A percentile compares a stretch with the other conserved stretches of the same genome.
Conservation (phyloP, 2,329 filamentous ascomycete species). For the Mariannaea elegans region DNA sequence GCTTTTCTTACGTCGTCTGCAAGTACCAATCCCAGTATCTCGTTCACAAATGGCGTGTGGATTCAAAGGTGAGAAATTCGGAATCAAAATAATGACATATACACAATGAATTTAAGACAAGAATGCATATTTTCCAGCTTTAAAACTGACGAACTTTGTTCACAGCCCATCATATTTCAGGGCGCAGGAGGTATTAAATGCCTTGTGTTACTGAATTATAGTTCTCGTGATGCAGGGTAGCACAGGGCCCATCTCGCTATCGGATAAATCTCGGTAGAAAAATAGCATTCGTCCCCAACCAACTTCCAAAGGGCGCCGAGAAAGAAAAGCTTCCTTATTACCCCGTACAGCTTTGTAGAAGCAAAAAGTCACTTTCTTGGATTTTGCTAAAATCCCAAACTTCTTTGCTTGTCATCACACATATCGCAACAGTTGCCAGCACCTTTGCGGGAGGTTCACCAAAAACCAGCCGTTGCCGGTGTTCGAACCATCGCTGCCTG, state of each 20-base stretch:
- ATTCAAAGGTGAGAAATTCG: no score
- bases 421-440: not conserved
- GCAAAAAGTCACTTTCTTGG: not conserved
- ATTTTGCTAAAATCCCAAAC: not conserved
- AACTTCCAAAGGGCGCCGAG: not conserved
- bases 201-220: no score
- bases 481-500: slow-evolving; percentile 40
- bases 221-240: not conserved
- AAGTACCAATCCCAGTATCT: no score
- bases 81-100: no score
- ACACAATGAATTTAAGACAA: no score
- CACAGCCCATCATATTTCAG: no score
- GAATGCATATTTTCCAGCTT: no score
- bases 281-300: not conserved
- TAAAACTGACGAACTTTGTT: no score
- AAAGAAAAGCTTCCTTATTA: not conserved
- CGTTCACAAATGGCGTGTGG: no score
- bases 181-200: no score
- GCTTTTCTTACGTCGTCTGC: no score
- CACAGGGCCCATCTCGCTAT: no score
- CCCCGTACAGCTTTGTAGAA: not conserved
- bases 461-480: slow-evolving; percentile 32
- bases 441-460: not conserved
- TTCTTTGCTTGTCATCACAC: not conserved
- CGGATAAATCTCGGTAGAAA: slow-evolving; percentile 9